Evolutionary conservation across 2,329 filamentous ascomycete genomes (phyloP).

Genomic region (Pseudogymnoascus pannorum): DNA sequence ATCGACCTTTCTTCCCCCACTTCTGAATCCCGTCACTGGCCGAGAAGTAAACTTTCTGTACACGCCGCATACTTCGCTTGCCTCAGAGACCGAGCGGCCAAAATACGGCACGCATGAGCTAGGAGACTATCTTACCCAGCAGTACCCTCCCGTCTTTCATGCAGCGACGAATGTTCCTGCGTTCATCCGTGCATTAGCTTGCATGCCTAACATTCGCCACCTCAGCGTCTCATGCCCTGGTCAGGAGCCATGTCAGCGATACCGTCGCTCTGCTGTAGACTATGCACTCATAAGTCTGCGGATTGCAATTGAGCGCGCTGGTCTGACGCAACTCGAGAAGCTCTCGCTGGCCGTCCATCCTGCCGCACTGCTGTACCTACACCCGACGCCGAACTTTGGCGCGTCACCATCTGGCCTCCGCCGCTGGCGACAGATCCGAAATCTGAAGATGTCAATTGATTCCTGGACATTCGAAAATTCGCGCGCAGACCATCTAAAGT

Average conservation of each 20-base stretch:
- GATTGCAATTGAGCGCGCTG: slow-evolving; percentile 70
- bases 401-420: slow-evolving; percentile 62
- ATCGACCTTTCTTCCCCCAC: slow-evolving; percentile 77
- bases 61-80: slow-evolving; percentile 63
- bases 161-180: slow-evolving; percentile 80
- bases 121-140: slow-evolving; percentile 73
- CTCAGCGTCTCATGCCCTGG: slow-evolving; percentile 71
- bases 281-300: slow-evolving; percentile 83
- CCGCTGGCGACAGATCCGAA: slow-evolving; percentile 71
- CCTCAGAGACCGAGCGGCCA: slow-evolving; percentile 52
- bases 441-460: slow-evolving; percentile 66
- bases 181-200: slow-evolving; percentile 67
- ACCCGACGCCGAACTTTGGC: slow-evolving; percentile 67
- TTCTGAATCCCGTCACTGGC: slow-evolving; percentile 70
- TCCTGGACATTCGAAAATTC: slow-evolving; percentile 56
- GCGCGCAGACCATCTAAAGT: slow-evolving; percentile 64
- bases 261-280: slow-evolving; percentile 72
- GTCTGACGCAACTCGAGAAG: slow-evolving; percentile 56
- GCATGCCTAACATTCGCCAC: slow-evolving; percentile 63
- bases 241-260: slow-evolving; percentile 60
- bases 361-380: slow-evolving; percentile 68
- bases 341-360: slow-evolving; percentile 72
- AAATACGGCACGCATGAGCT: slow-evolving; percentile 76
- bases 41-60: slow-evolving; percentile 76
- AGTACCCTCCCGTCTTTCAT: slow-evolving; percentile 85